A percentile compares a stretch with the other conserved stretches of the same genome.
Conservation (phyloP, 305 asterid species). For the Solanum aculeatissimum region DNA sequence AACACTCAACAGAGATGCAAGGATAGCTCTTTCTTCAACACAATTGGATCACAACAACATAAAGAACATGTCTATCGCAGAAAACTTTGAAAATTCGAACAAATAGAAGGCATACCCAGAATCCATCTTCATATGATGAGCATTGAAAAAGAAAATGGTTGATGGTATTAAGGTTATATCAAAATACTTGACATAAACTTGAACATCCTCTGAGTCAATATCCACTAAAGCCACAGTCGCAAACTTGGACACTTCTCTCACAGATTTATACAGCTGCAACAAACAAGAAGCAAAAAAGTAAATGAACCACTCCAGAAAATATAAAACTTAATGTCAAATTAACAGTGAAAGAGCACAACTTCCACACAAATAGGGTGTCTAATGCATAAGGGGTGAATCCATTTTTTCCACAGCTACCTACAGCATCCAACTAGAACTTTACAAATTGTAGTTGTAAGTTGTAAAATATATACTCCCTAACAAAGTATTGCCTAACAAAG, state of each 20-base stretch:
- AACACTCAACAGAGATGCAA: not conserved
- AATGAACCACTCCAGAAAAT: not conserved
- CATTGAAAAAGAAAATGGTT: slow-evolving; percentile 81
- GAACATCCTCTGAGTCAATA: slow-evolving; percentile 64
- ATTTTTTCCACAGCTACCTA: not conserved
- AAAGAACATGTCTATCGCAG: not conserved
- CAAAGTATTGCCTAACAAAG: no score
- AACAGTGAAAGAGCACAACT: not conserved
- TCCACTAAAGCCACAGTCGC: slow-evolving; percentile 74
- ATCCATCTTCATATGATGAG: slow-evolving; percentile 97
- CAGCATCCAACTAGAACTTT: not conserved
- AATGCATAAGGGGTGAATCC: not conserved
- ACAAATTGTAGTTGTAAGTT: not conserved
- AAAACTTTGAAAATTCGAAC: not conserved
- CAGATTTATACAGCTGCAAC: slow-evolving; percentile 68
- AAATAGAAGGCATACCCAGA: slow-evolving; percentile 41
- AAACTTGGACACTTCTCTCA: slow-evolving; percentile 72
- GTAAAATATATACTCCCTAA: not conserved
- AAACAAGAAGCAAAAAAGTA: not conserved
- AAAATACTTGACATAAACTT: slow-evolving; percentile 71
- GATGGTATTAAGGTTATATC: slow-evolving; percentile 75
- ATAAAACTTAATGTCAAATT: not conserved
- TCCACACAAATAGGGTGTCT: not conserved
- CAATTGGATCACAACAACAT: not conserved
- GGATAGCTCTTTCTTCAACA: not conserved